Base-by-base conservation (phyloP, 306 rosid species). In the Myrica gale region DNA sequence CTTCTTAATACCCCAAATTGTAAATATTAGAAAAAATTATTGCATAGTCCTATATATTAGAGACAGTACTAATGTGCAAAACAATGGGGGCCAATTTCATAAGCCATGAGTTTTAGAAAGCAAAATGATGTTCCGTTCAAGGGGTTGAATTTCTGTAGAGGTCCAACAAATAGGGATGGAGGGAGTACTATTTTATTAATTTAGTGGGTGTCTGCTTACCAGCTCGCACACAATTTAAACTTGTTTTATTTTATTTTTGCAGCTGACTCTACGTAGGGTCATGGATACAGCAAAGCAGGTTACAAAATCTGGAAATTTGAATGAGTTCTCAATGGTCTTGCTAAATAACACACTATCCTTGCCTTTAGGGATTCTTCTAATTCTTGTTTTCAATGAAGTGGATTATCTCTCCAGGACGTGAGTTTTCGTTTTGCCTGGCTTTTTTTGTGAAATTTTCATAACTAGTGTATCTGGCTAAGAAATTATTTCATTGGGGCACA, bases 241-340 rank as follows among this genome's bases (percentile, higher is more conserved):
- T 66, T 77, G 32, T 73, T 54, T 11, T 79, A 76, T 80, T 73
- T 84, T 73, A 19, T 77, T 67, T 52, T 53, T 87, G 84, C 91
- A 96, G 99, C 85, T 96, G 82, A 96, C 96, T 52, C 87, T 96
- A 55, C 92, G 93, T 68, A 88, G 89, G 79, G 87, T 92, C 85
- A 96, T 96, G 97, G 99, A 96, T 86, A 90, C 96, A 7, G 99
- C 99, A 73, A 96, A 96, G 84, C 97, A 83, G 61, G 75, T 82
- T 63, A 89, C 98, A 47, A 90, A 89, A 84, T 92, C 97, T 53
- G 99, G 99, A 81, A 90, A 87, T 80, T 77, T 96, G 81, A 96
- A 96, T 39, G 99, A 92, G 79, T 96, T 96, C 80, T 92, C 99
- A 6, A 96, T 92, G 99, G 99, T 96, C 85, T 83, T 96, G 90